Evolutionary conservation across 805 yeast species (phyloP).

Genomic region (Suhomyces faveliae): DNA sequence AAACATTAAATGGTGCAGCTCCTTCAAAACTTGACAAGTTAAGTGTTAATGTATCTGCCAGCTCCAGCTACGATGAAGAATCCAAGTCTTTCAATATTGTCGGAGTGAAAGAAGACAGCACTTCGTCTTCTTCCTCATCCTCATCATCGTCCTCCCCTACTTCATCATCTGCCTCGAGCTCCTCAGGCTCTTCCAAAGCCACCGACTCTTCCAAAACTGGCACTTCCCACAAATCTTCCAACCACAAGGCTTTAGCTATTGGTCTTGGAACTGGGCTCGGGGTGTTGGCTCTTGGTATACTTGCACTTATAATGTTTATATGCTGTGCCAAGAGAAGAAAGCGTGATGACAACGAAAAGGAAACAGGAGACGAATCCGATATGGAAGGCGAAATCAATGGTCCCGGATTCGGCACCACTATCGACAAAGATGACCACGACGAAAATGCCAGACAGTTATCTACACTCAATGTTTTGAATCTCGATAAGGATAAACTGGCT

Average conservation of each 20-base stretch:
- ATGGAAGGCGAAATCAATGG: slow-evolving; percentile 22
- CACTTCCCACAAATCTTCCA: slow-evolving; percentile 3
- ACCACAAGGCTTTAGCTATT: slow-evolving; percentile 67
- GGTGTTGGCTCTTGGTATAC: slow-evolving; percentile 47
- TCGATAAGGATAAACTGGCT: slow-evolving; percentile 5
- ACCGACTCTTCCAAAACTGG: slow-evolving; percentile 15
- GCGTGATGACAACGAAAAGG: slow-evolving; percentile 19
- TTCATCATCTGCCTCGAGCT: slow-evolving; percentile 3
- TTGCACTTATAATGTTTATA: slow-evolving; percentile 49
- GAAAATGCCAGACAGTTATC: slow-evolving; percentile 42
- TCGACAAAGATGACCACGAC: slow-evolving; percentile 24
- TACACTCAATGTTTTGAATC: slow-evolving; percentile 46
- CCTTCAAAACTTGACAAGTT: slow-evolving; percentile 29
- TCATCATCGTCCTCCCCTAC: slow-evolving; percentile 21
- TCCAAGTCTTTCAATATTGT: slow-evolving; percentile 47
- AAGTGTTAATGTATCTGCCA: slow-evolving; percentile 29
- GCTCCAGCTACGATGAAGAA: slow-evolving; percentile 28
- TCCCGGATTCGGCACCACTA: slow-evolving; percentile 34
- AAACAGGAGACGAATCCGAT: slow-evolving; percentile 15
- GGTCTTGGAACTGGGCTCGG: slow-evolving; percentile 91
- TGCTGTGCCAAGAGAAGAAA: slow-evolving; percentile 48
- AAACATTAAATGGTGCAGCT: slow-evolving; percentile 70
- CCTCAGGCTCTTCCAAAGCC: slow-evolving; percentile 24
- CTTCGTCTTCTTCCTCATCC: slow-evolving; percentile 27
- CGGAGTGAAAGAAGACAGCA: slow-evolving; percentile 40